These are phyloP conservation scores for Saccharomyces pastorianus DNA, from an alignment of 1,139 yeast species.

Conservation along the genomic window DNA sequence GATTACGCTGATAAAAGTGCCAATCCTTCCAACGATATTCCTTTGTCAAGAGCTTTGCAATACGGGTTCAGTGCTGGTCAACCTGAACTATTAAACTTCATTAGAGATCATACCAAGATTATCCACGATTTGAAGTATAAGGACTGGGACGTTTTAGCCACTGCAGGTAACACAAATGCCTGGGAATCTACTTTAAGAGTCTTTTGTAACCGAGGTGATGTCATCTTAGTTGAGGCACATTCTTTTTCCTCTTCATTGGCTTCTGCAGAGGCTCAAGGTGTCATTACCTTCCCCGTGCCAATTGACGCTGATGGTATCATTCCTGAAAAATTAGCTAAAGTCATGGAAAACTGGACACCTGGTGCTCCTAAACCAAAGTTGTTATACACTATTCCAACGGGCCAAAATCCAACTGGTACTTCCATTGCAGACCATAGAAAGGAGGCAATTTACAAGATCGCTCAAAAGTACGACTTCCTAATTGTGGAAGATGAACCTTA, in stretches of 20 bases:
- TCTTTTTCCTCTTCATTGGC: slow-evolving; percentile 80
- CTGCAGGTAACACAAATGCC: slow-evolving; percentile 80
- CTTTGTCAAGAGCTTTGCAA: slow-evolving; percentile 79
- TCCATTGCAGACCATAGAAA: slow-evolving; percentile 68
- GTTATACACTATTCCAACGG: slow-evolving; percentile 81
- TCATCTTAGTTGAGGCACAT: slow-evolving; percentile 73
- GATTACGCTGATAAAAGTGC: slow-evolving; percentile 26
- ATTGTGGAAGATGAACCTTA: slow-evolving; percentile 93
- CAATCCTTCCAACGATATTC: slow-evolving; percentile 49
- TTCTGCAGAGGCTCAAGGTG: slow-evolving; percentile 67
- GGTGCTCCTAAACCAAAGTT: slow-evolving; percentile 64
- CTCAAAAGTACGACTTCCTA: slow-evolving; percentile 73
- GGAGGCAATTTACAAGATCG: slow-evolving; percentile 57
- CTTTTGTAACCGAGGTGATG: slow-evolving; percentile 69
- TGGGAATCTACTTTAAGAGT: slow-evolving; percentile 84
- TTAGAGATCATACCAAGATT: slow-evolving; percentile 67
- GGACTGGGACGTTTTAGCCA: slow-evolving; percentile 58
- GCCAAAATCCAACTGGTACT: slow-evolving; percentile 94
- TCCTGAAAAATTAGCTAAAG: slow-evolving; percentile 59
- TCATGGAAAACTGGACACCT: slow-evolving; percentile 65
- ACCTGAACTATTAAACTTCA: slow-evolving; percentile 54
- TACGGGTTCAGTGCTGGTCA: slow-evolving; percentile 84
- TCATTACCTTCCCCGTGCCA: slow-evolving; percentile 60
- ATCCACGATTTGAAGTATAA: slow-evolving; percentile 55
- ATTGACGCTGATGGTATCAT: slow-evolving; percentile 76